Base-by-base conservation (phyloP, 345 rosid genomes). In the Diplotaxis tenuifolia region DNA sequence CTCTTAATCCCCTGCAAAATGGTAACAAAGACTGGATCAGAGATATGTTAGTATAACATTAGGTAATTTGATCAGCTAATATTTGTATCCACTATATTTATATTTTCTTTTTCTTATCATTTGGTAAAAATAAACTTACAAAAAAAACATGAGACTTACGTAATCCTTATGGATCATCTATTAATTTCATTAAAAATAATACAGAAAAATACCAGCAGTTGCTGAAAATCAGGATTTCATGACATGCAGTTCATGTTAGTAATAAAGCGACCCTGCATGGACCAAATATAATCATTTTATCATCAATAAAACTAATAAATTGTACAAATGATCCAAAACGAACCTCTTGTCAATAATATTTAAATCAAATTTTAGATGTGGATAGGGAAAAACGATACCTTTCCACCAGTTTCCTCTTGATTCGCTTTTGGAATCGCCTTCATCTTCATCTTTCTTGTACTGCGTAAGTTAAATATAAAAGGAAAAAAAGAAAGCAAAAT, bases 351-450 rank as follows among this genome's bases (percentile, higher is more conserved):
- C 31, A 4, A 29, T 49, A 42, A 5, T 8, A 14, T 22, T 53
- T 14, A 4, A 34, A 31, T 6, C 57, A 15, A 36, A 4, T 9
- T 23, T 20, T 20, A 4, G 15, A 14, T 31, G 11, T 11, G 23
- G 23, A 34, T 22, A 61, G n/a, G 28, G 22, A 62, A 23, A 20
- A 21, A 63, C 9, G 79, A 53, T 79, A 93, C 98, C 97, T 83
- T 91, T 76, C 98, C 98, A 93, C 98, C 98, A 93, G 65, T 93
- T 91, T 25, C 98, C 98, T 81, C 97, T 85, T 6, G 96, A 89
- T 65, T 89, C 96, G 67, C 83, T 71, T 59, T 84, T 77, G 4
- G 89, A 68, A 81, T 85, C 85, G 67, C 45, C 86, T 68, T 87
- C 84, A 23, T 62, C 87, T 19, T 73, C 86, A 52, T 85, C 90